Percentiles rank a stretch among this genome's conserved stretches.
Conservation (phyloP, 768 basidiomycete genomes). For the Suillus placidus region DNA sequence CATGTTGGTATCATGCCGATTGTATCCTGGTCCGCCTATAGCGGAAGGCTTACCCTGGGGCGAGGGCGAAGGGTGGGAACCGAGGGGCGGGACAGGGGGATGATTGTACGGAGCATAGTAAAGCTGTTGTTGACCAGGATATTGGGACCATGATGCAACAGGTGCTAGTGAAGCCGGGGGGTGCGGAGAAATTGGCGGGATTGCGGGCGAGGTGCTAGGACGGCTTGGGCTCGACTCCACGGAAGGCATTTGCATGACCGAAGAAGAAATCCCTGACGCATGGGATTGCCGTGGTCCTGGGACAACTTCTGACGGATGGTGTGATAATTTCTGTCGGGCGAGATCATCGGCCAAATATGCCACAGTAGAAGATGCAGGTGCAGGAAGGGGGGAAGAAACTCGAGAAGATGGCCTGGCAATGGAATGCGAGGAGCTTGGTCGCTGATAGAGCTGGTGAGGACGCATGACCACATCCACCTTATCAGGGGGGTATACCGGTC, state of each 20-base stretch:
- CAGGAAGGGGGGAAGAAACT: neutral
- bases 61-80: neutral
- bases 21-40: neutral
- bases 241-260: slow-evolving; percentile 40
- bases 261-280: slow-evolving; percentile 33
- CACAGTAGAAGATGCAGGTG: slow-evolving; percentile 20
- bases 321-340: slow-evolving; percentile 38
- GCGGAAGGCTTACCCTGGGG: slow-evolving; percentile 5
- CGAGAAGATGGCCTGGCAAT: neutral
- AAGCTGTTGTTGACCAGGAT: slow-evolving; percentile 7
- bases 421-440: slow-evolving; percentile 9
- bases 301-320: slow-evolving; percentile 17
- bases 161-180: slow-evolving; percentile 14
- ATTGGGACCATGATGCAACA: neutral
- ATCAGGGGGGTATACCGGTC: neutral
- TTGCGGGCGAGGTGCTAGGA: slow-evolving; percentile 11
- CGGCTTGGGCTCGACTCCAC: slow-evolving; percentile 18
- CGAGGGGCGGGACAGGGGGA: neutral
- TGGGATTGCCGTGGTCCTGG: neutral
- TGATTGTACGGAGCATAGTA: slow-evolving; percentile 6
- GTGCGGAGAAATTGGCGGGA: slow-evolving; percentile 25
- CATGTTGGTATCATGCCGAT: slow-evolving; percentile 3
- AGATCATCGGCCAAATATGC: slow-evolving; percentile 42
- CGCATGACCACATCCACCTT: slow-evolving; percentile 5
- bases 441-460: slow-evolving; percentile 4